Conservation (phyloP, 106 monocot genomes). For the Triglochin maritima region DNA sequence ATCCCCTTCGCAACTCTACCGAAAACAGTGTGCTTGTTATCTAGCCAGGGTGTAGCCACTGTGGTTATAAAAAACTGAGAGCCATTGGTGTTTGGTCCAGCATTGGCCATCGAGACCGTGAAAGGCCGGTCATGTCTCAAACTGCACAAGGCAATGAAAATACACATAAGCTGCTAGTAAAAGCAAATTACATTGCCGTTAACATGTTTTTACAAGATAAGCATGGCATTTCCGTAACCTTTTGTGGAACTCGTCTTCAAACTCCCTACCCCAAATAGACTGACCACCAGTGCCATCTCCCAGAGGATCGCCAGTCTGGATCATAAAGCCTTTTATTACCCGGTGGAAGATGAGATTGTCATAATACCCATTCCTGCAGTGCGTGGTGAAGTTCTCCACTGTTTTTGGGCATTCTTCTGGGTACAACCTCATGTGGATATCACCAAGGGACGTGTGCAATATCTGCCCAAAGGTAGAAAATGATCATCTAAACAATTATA, state of each 20-base stretch:
- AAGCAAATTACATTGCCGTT: too few relatives aligned
- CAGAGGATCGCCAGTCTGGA: slow-evolving; percentile 95
- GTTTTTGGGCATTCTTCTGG: slow-evolving; percentile 99
- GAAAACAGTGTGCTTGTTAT: slow-evolving; percentile 95
- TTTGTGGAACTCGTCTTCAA: slow-evolving; percentile 99
- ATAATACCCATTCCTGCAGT: slow-evolving; percentile 95
- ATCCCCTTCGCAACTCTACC: slow-evolving; percentile 96
- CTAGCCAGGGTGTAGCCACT: slow-evolving; percentile 94
- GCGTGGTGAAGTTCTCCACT: slow-evolving; percentile 98
- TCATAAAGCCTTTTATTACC: slow-evolving; percentile 96
- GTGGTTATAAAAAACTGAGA: slow-evolving; percentile 98
- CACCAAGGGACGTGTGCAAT: slow-evolving; percentile 84
- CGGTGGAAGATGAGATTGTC: slow-evolving; percentile 98
- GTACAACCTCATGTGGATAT: slow-evolving; percentile 81
- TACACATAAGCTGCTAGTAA: background rate
- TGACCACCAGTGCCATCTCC: slow-evolving; percentile 99
- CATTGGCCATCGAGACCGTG: slow-evolving; percentile 98
- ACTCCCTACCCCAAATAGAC: slow-evolving; percentile 97
- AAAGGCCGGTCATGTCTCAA: slow-evolving; percentile 97
- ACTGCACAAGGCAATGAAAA: slow-evolving; percentile 29
- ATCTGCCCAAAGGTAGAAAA: slow-evolving; percentile 27
- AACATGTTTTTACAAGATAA: background rate
- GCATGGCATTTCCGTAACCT: slow-evolving; percentile 27
- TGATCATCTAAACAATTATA: too few relatives aligned
- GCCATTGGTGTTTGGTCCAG: slow-evolving; percentile 88